Evolutionary conservation across 2,329 filamentous ascomycete genomes (phyloP).

Genomic region (Penicillium sp.): DNA sequence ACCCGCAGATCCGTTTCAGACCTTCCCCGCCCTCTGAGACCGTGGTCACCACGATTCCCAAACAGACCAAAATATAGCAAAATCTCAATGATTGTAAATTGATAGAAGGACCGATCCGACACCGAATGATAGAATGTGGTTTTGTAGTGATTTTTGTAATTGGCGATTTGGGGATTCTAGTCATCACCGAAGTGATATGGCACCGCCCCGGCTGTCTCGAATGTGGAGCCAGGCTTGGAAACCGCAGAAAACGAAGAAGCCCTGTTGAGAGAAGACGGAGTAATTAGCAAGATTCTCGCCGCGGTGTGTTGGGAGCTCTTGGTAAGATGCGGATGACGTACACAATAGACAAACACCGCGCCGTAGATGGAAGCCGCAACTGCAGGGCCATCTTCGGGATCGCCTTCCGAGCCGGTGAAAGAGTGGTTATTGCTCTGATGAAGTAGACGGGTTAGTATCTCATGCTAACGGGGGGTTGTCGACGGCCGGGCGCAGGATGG

Average conservation of each 20-base stretch:
- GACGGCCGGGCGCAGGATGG: constrained; percentile 5
- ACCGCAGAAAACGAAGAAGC: constrained; percentile 88
- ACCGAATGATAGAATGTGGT: constrained; percentile 17
- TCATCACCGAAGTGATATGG: constrained; percentile 69
- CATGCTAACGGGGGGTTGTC: background rate
- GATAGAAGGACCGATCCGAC: constrained; percentile 19
- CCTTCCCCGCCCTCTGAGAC: constrained; percentile 14
- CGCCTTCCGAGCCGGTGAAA: constrained; percentile 73
- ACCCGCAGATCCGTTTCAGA: constrained; percentile 16
- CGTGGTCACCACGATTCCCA: constrained; percentile 10
- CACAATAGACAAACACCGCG: constrained; percentile 84
- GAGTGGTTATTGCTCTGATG: constrained; percentile 70
- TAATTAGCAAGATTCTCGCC: constrained; percentile 17
- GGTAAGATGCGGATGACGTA: constrained; percentile 54
- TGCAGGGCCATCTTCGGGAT: constrained; percentile 70
- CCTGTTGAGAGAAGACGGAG: constrained; percentile 51
- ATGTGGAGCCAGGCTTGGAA: constrained; percentile 85
- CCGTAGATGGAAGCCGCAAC: constrained; percentile 85
- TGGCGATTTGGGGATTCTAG: background rate
- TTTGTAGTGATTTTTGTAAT: constrained; percentile 12
- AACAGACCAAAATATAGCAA: constrained; percentile 24
- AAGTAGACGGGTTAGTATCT: constrained; percentile 11
- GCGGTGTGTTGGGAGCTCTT: background rate
- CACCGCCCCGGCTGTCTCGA: constrained; percentile 78
- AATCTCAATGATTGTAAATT: constrained; percentile 17